Percentiles rank a stretch among this genome's conserved stretches.
phyloP scores from a whole-genome alignment of 1,284 basidiomycete genomes.

The Cerrena zonata region DNA sequence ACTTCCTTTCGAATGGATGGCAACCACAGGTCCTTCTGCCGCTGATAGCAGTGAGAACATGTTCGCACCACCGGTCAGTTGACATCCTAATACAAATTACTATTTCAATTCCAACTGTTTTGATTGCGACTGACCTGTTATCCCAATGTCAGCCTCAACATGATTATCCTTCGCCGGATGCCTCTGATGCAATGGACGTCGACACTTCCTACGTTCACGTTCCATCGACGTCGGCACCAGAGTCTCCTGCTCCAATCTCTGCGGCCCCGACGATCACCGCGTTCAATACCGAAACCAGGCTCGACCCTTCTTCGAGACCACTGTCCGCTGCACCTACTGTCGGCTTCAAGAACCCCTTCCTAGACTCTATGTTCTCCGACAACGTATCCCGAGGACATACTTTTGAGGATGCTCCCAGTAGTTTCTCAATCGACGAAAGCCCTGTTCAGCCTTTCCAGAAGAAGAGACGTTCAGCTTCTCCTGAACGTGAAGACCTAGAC shows the following conservation, averaged over 20 bases:
- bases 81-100: slow-evolving; percentile 10
- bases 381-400: slow-evolving; percentile 33
- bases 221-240: slow-evolving; percentile 21
- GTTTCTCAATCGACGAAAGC: slow-evolving; percentile 33
- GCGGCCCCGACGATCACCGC: slow-evolving; percentile 25
- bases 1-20: slow-evolving; percentile 60
- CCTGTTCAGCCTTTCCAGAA: slow-evolving; percentile 43
- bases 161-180: slow-evolving; percentile 22
- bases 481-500: slow-evolving; percentile 20
- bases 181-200: slow-evolving; percentile 67
- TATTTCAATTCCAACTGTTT: slow-evolving; percentile 1
- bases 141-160: slow-evolving; percentile 18
- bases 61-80: slow-evolving; percentile 28
- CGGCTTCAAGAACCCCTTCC: slow-evolving; percentile 58
- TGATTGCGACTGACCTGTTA: slow-evolving; percentile 14
- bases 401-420: slow-evolving; percentile 13
- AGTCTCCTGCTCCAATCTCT: slow-evolving; percentile 19
- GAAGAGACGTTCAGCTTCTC: slow-evolving; percentile 68
- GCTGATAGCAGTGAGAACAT: slow-evolving; percentile 19
- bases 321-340: slow-evolving; percentile 49
- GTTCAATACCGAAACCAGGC: slow-evolving; percentile 23
- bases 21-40: slow-evolving; percentile 15
- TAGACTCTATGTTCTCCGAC: slow-evolving; percentile 48
- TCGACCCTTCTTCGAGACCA: slow-evolving; percentile 31
- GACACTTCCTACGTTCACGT: slow-evolving; percentile 42